These are phyloP conservation scores for Symbiodinium natans DNA, from an alignment of 73 alveolate genomes.

Conservation along the genomic window DNA sequence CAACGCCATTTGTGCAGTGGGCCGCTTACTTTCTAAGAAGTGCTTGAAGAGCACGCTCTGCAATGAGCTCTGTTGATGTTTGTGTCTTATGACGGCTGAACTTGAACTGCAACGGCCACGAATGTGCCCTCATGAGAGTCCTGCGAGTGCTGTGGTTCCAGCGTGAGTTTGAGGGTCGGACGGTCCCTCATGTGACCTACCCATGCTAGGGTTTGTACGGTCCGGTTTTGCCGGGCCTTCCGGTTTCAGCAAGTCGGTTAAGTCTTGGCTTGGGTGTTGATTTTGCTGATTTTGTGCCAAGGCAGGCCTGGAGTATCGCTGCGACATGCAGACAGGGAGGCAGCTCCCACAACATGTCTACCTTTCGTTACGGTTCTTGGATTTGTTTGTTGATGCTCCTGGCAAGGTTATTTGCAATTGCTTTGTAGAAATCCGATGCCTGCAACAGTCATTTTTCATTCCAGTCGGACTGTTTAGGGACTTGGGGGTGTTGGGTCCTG, in stretches of 20 bases:
- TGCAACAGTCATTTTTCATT: no score
- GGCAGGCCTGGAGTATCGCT: constrained; percentile 89
- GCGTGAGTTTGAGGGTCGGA: background rate
- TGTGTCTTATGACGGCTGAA: background rate
- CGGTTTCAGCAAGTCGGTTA: no score
- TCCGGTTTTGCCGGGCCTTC: no score
- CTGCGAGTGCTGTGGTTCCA: background rate
- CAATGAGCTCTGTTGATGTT: background rate
- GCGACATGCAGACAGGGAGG: constrained; percentile 92
- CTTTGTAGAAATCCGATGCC: no score
- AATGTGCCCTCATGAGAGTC: background rate
- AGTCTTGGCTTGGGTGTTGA: no score
- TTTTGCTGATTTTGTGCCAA: background rate
- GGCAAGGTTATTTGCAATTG: no score
- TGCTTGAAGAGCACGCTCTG: background rate
- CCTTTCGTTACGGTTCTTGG: no score
- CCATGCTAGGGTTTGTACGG: no score
- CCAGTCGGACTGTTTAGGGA: no score
- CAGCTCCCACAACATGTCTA: no score
- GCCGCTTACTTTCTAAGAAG: background rate
- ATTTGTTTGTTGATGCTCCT: no score
- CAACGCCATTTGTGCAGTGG: constrained; percentile 57
- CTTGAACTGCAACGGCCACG: background rate
- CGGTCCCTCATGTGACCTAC: background rate
- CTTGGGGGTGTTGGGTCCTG: no score